Conservation (phyloP, 192 early-diverging fungal genomes). For the Podila clonocystis region DNA sequence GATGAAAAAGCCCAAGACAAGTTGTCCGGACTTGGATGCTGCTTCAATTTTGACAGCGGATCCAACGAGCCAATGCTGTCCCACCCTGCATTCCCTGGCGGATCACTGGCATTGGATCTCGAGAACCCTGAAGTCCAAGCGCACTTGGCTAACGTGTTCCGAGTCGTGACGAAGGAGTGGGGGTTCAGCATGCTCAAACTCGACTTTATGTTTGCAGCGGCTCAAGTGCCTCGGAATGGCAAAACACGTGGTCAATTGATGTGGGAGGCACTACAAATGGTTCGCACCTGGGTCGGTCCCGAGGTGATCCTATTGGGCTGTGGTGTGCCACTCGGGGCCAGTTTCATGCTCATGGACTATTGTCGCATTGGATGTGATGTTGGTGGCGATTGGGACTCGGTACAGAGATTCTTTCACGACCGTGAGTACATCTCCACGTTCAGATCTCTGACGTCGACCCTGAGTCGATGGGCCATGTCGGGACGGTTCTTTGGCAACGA, state of each 20-base stretch:
- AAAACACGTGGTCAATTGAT: conserved; percentile 62
- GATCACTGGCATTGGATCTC: conserved; percentile 58
- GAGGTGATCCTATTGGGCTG: conserved; percentile 58
- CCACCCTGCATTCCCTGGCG: conserved; percentile 55
- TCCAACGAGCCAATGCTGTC: conserved; percentile 20
- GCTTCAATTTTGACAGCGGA: background rate
- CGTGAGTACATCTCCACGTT: conserved; percentile 61
- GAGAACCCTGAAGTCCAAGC: conserved; percentile 50
- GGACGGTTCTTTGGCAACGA: conserved; percentile 63
- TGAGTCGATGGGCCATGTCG: conserved; percentile 56
- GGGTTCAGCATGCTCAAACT: conserved; percentile 61
- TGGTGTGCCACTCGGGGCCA: conserved; percentile 58
- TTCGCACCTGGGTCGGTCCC: conserved; percentile 52
- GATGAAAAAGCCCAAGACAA: too few relatives aligned
- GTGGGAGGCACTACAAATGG: conserved; percentile 59
- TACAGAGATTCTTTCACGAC: conserved; percentile 55
- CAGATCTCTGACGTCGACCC: conserved; percentile 58
- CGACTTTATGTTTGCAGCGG: conserved; percentile 62
- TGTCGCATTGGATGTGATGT: conserved; percentile 65
- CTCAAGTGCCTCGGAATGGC: conserved; percentile 52
- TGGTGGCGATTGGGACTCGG: conserved; percentile 57
- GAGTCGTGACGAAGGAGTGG: conserved; percentile 54
- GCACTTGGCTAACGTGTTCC: conserved; percentile 55
- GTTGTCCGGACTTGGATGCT: conserved; percentile 12
- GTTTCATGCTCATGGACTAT: conserved; percentile 56